Evolutionary conservation across 129 eudicot genomes (phyloP).

Genomic region (carrot (Daucus carota)): DNA sequence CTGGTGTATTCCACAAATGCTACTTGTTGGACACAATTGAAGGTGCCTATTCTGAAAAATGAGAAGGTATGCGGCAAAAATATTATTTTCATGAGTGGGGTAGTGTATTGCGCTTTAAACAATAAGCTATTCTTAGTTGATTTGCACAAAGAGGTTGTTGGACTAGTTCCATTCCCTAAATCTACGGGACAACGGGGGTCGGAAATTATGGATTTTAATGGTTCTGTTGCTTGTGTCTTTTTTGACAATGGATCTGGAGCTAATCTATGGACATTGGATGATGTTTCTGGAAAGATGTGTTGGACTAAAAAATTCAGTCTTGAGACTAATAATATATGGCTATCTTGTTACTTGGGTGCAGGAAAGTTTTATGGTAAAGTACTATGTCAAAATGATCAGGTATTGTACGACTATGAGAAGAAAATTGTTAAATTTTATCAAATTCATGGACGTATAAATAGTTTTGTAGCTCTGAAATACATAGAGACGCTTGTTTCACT

Average conservation of each 20-base stretch:
- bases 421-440: no score
- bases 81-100: background rate
- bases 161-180: background rate
- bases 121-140: background rate
- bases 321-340: background rate
- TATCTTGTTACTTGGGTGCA: background rate
- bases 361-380: background rate
- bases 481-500: background rate
- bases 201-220: background rate
- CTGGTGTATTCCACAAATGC: background rate
- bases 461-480: background rate
- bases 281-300: background rate
- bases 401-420: background rate
- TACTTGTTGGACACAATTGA: background rate
- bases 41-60: background rate
- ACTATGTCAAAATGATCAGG: no score
- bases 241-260: background rate
- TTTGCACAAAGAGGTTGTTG: background rate
- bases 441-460: no score
- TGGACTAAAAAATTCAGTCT: background rate
- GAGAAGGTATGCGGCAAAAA: background rate
- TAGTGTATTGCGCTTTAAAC: background rate
- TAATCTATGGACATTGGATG: background rate
- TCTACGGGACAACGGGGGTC: no score
- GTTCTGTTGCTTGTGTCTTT: background rate